phyloP scores from a whole-genome alignment of 345 rosid genomes.

The Trapa bicornis region DNA sequence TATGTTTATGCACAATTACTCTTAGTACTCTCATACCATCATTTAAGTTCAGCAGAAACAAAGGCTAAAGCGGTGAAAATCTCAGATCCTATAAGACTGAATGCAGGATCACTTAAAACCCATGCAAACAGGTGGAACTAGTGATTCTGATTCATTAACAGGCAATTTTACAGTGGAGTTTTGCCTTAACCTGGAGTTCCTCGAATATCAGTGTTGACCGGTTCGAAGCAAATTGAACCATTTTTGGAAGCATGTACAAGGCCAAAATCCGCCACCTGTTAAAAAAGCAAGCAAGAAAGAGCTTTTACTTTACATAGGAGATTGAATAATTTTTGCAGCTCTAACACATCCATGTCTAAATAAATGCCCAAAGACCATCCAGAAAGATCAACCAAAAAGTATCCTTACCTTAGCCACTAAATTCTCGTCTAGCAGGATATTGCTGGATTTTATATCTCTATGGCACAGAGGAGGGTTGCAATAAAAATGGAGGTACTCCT shows the following conservation, averaged over 20 bases:
- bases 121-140: no score
- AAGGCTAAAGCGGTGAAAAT: no score
- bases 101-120: no score
- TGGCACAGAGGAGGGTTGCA: constrained; percentile 96
- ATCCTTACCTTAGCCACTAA: constrained; percentile 70
- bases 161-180: background rate
- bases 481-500: constrained; percentile 96
- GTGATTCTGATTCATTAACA: background rate
- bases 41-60: background rate
- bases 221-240: constrained; percentile 81
- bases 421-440: constrained; percentile 78
- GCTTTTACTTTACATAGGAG: background rate
- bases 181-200: constrained; percentile 82
- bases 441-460: constrained; percentile 86
- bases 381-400: background rate
- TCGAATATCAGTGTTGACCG: constrained; percentile 65
- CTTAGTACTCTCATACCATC: background rate
- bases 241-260: constrained; percentile 85
- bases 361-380: background rate
- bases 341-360: background rate
- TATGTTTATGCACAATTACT: background rate
- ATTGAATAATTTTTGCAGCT: background rate
- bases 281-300: constrained; percentile 6
- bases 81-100: no score
- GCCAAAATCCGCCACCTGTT: constrained; percentile 96